Percentiles rank a stretch among this genome's conserved stretches.
phyloP scores from a whole-genome alignment of 768 basidiomycete genomes.

The Xerocomus potaroensis region DNA sequence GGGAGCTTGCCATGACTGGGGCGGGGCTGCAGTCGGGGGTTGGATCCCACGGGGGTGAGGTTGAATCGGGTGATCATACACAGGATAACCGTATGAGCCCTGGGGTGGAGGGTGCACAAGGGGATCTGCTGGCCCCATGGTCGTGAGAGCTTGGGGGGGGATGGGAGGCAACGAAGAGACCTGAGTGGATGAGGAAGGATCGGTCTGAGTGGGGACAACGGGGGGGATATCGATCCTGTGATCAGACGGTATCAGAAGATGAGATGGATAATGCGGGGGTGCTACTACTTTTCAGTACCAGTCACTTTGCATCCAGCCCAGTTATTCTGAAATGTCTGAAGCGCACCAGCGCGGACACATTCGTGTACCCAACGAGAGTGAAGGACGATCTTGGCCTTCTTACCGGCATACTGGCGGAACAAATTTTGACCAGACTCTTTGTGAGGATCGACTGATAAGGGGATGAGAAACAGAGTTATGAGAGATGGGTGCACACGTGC shows the following conservation, averaged over 20 bases:
- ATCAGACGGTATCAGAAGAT: neutral
- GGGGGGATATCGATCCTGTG: constrained; percentile 25
- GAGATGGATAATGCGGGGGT: neutral
- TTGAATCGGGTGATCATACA: constrained; percentile 40
- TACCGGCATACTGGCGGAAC: constrained; percentile 72
- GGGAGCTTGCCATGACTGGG: constrained; percentile 63
- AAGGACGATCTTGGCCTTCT: constrained; percentile 77
- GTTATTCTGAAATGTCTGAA: constrained; percentile 72
- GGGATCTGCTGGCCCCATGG: constrained; percentile 26
- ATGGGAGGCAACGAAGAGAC: constrained; percentile 25
- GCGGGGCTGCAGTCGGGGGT: constrained; percentile 43
- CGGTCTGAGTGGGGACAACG: constrained; percentile 17
- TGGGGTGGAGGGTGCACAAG: constrained; percentile 29
- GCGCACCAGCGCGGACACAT: constrained; percentile 62
- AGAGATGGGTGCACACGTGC: constrained; percentile 37
- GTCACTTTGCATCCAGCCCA: constrained; percentile 82
- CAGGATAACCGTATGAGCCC: constrained; percentile 28
- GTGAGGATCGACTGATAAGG: constrained; percentile 63
- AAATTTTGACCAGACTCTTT: constrained; percentile 78
- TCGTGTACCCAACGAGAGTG: constrained; percentile 72
- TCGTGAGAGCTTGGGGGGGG: constrained; percentile 25
- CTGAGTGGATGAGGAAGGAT: constrained; percentile 23
- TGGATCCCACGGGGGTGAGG: constrained; percentile 40
- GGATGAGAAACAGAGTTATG: constrained; percentile 2
- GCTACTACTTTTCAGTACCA: constrained; percentile 64